Evolutionary conservation across 805 yeast species (phyloP), one percentile per base, ranked within the genome.

Genomic region (Zygoascus biomembranicola): DNA sequence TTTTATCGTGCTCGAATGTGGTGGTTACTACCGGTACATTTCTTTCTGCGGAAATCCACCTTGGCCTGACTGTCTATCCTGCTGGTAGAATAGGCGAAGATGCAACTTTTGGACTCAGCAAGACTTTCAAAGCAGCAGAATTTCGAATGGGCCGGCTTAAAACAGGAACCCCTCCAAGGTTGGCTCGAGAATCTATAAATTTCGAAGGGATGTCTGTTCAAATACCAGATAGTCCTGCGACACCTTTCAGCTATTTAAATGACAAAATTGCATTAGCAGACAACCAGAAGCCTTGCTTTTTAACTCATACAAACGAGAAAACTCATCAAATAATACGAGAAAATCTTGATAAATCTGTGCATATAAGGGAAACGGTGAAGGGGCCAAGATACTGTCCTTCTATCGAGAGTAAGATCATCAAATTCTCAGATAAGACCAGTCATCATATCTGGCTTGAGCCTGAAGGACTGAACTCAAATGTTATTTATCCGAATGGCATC

Each of bases 361-460:
- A 94, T 67, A 92, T 94, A 32, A 72, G 90, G 55, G 98, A 94
- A 69, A 85, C 95, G 0, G 96, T 92, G 5, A 87, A 87, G 61
- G 99, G 99, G 0, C 99, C 99, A 1, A 72, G 99, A 31, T 94
- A 94, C 67, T 94, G 99, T 69, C 99, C 99, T 0, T 92, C 98
- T 0, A 81, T 94, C 50, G 99, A 94, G 67, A 82, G 95, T 5
- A 94, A 94, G 65, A 74, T 94, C 31, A 78, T 86, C 43, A 78
- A 89, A 58, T 94, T 94, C 65, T 75, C 87, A 1, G 86, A 86
- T 47, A 90, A 87, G 63, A 71, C 76, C 2, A 72, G 81, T 0
- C 99, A 94, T 66, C 77, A 84, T 53, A 81, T 94, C 3, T 94
- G 99, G 99, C 72, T 94, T 8, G 99, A 94, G 68, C 98, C 97